Conservation (phyloP, 495 filamentous ascomycete species). For the Penicillium pulvis region DNA sequence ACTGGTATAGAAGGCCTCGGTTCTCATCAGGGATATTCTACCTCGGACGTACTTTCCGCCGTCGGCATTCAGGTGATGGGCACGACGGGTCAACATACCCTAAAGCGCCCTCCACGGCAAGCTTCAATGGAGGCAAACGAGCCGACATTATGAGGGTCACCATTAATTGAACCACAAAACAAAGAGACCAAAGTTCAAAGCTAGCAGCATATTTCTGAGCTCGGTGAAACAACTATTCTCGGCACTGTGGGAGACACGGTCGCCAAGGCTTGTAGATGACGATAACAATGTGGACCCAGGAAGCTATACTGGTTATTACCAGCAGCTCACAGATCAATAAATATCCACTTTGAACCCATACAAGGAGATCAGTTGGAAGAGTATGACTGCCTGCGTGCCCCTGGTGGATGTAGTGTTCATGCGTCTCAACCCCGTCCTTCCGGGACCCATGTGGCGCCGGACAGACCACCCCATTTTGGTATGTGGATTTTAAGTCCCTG, state of each 20-base stretch:
- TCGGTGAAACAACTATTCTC: conserved; percentile 1
- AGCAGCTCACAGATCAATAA: not conserved
- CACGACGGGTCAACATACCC: not conserved
- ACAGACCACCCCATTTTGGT: conserved; percentile 19
- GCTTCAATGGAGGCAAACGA: not conserved
- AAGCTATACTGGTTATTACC: not conserved
- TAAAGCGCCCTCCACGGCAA: not conserved
- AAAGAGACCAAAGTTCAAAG: not conserved
- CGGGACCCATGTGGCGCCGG: conserved; percentile 12
- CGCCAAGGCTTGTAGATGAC: not conserved
- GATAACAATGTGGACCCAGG: not conserved
- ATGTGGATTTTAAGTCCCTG: conserved; percentile 13
- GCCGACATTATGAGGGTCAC: not conserved
- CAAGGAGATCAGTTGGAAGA: not conserved
- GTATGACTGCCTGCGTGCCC: conserved; percentile 3
- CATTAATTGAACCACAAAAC: not conserved
- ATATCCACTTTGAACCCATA: not conserved
- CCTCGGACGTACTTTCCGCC: not conserved
- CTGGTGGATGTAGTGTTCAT: conserved; percentile 14
- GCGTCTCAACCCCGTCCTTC: conserved; percentile 14
- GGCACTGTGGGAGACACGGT: not conserved
- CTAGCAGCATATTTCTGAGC: not conserved
- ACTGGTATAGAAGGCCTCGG: not conserved
- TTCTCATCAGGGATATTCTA: not conserved
- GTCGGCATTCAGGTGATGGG: not conserved